Percentiles rank a stretch among this genome's conserved stretches.
Conservation (phyloP, 129 eudicot species). For the Logfia minima region DNA sequence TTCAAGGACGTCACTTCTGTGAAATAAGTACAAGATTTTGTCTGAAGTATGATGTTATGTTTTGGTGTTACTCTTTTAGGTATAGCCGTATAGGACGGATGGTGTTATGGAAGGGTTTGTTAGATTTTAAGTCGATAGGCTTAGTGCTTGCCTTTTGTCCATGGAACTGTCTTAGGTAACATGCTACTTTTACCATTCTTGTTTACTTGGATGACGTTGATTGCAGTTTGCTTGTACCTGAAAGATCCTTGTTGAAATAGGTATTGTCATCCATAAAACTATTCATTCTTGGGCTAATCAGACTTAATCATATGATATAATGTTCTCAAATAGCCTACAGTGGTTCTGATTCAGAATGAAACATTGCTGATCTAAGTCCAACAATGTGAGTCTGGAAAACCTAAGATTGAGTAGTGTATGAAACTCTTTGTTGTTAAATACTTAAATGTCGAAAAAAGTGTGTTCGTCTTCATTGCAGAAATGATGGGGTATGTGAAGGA, state of each 20-base stretch:
- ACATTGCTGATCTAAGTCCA: neutral
- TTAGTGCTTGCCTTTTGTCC: neutral
- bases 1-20: neutral
- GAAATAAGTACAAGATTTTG: no score
- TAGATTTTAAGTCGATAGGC: neutral
- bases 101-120: neutral
- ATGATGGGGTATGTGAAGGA: neutral
- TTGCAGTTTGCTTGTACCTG: neutral
- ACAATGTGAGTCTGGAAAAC: neutral
- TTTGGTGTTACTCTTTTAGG: neutral
- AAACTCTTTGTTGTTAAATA: neutral
- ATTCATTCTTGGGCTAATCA: neutral
- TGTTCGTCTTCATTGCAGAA: neutral
- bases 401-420: neutral
- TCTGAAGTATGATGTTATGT: neutral
- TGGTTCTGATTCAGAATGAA: neutral
- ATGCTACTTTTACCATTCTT: neutral
- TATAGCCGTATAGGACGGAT: neutral
- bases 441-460: neutral
- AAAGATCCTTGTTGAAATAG: neutral
- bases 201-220: neutral
- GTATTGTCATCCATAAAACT: neutral
- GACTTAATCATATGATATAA: neutral
- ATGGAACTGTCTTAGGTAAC: neutral
- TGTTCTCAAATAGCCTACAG: neutral